Base-by-base conservation (phyloP, 75 land plant species). In the Pinus taeda region DNA sequence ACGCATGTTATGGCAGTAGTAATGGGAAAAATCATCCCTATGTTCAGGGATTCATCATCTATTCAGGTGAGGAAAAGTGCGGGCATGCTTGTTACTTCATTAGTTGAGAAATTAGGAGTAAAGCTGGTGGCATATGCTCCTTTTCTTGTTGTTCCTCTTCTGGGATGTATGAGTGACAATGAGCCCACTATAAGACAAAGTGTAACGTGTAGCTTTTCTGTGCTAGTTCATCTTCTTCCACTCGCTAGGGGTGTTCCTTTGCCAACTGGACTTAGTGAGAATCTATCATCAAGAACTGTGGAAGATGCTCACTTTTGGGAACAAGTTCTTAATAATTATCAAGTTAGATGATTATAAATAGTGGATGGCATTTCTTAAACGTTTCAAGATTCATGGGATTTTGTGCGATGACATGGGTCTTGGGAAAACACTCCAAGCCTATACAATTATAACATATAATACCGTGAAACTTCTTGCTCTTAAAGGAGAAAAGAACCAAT, bases 131-230 rank as follows among this genome's bases (percentile, higher is more conserved):
- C 97, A 14, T 97, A 97, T 83, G 86, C 98, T 55, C 87, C 97
- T 79, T 84, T 87, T 59, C 85, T 97, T 37, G 94, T 97, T 61
- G 97, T 97, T 64, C 99, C 99, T 60, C 91, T 97, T 72, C 80
- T 97, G 26, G 92, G 93, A 59, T 97, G 99, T 76, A 97, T 97
- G 99, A 80, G 93, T 75, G 99, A 94, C 58, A 86, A 76, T 75
- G 91, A 97, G 78, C 85, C 73, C 56, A 81, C 83, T 29, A 97
- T 97, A 21, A 86, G 99, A 57, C 97, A 89, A 71, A 90, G 90
- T 84, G 97, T 94, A 20, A 94, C 97, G 12, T 91, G 81, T 74
- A 92, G 98, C 75, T 97, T 97, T 94, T 98, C 99, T 74, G 90
- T 95, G 24, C 86, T 97, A 57, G 99, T 97, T 57, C 97, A 98